Percentiles rank a stretch among this genome's conserved stretches.
Conservation (phyloP, 2,329 filamentous ascomycete genomes). For the Triangularia verruculosa region DNA sequence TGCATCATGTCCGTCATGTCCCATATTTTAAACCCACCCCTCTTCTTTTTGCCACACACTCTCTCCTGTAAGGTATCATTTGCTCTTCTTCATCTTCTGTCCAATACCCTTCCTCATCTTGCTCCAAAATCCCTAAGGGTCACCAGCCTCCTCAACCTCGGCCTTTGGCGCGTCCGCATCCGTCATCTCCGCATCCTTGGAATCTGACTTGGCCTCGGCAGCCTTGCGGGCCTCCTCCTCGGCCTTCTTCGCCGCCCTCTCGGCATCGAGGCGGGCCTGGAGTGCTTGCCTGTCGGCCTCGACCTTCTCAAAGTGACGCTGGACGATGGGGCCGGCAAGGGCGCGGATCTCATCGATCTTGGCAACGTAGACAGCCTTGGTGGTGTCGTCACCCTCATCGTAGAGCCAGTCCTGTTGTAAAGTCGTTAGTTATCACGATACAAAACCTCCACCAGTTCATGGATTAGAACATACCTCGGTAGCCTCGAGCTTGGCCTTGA, state of each 20-base stretch:
- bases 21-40: neutral
- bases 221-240: constrained; percentile 54
- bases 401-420: constrained; percentile 91
- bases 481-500: constrained; percentile 77
- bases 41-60: neutral
- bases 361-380: constrained; percentile 87
- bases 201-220: constrained; percentile 40
- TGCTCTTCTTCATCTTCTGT: neutral
- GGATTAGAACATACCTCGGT: constrained; percentile 67
- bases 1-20: neutral
- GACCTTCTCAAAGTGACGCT: constrained; percentile 93
- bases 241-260: constrained; percentile 71
- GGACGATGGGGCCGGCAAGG: constrained; percentile 84
- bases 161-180: constrained; percentile 55
- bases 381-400: constrained; percentile 91
- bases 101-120: neutral
- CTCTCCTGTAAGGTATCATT: neutral
- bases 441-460: accelerated
- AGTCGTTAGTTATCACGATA: neutral
- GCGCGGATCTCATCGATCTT: constrained; percentile 96
- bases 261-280: constrained; percentile 74
- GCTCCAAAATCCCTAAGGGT: constrained; percentile 13
- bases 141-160: constrained; percentile 45
- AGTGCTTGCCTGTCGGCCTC: constrained; percentile 79
- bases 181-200: constrained; percentile 61